phyloP scores from a whole-genome alignment of 345 rosid genomes.

The Alliaria petiolata region DNA sequence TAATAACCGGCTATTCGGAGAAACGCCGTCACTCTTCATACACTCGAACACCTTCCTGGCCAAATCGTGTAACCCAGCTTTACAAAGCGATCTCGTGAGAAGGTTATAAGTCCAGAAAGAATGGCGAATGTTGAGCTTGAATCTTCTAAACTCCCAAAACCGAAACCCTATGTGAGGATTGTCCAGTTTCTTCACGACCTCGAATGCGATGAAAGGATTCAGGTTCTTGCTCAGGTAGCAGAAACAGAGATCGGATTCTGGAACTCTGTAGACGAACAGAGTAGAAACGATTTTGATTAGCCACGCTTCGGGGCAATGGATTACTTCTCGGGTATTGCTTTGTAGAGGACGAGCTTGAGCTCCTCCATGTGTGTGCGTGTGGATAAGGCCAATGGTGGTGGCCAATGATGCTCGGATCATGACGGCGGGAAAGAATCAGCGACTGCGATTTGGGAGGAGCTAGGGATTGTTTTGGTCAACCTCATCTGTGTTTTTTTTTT shows the following conservation, averaged over 20 bases:
- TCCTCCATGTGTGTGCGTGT: constrained; percentile 46
- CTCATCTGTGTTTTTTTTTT: not conserved
- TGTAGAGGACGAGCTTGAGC: constrained; percentile 36
- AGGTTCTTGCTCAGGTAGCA: constrained; percentile 51
- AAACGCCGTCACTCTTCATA: constrained; percentile 73
- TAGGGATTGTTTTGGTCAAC: constrained; percentile 14
- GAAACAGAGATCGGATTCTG: constrained; percentile 40
- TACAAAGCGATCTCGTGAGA: constrained; percentile 61
- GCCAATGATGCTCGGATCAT: constrained; percentile 62
- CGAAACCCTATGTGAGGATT: constrained; percentile 53
- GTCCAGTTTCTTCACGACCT: constrained; percentile 58
- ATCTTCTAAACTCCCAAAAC: constrained; percentile 66
- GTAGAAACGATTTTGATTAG: constrained; percentile 67
- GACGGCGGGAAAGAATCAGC: not conserved
- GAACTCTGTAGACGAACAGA: constrained; percentile 41
- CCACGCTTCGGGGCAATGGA: constrained; percentile 51
- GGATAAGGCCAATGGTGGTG: constrained; percentile 39
- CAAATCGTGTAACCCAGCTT: constrained; percentile 50
- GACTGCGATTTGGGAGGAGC: not conserved
- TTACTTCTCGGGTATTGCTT: constrained; percentile 28
- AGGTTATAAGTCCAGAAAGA: constrained; percentile 53
- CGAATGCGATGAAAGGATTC: constrained; percentile 57
- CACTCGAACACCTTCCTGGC: constrained; percentile 45
- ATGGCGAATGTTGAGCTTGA: constrained; percentile 47
- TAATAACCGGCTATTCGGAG: constrained; percentile 40